A percentile compares a stretch with the other conserved stretches of the same genome.
Conservation (phyloP, 331 rosid genomes). For the Malus hybrid region DNA sequence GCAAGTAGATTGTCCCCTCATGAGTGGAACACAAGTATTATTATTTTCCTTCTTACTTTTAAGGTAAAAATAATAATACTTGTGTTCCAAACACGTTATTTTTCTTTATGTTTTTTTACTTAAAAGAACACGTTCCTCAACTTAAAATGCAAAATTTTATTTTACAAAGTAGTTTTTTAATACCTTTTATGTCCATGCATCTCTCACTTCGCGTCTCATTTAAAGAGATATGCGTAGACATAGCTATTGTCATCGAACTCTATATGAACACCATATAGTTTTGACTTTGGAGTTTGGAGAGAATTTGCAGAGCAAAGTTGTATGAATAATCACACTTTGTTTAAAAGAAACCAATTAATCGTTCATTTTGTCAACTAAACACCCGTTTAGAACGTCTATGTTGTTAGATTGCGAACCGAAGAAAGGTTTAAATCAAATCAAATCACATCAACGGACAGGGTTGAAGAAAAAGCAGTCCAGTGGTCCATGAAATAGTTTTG, state of each 20-base stretch:
- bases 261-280: neutral
- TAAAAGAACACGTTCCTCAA: too few species aligned
- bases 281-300: neutral
- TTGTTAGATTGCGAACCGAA: neutral
- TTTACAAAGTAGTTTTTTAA: neutral
- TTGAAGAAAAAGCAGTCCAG: neutral
- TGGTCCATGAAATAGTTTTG: neutral
- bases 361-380: neutral
- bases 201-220: neutral
- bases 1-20: neutral
- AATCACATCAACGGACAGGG: slow-evolving; percentile 1
- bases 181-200: neutral
- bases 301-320: neutral
- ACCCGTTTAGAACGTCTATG: neutral
- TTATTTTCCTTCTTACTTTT: too few species aligned
- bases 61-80: too few species aligned
- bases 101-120: too few species aligned
- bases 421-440: neutral
- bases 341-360: neutral
- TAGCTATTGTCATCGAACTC: neutral
- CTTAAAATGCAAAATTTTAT: too few species aligned
- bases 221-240: neutral
- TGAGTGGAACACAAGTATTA: too few species aligned
- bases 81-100: too few species aligned
- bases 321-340: neutral